Base-by-base conservation (phyloP, 2,329 filamentous ascomycete species). In the Ophiostoma quercus region DNA sequence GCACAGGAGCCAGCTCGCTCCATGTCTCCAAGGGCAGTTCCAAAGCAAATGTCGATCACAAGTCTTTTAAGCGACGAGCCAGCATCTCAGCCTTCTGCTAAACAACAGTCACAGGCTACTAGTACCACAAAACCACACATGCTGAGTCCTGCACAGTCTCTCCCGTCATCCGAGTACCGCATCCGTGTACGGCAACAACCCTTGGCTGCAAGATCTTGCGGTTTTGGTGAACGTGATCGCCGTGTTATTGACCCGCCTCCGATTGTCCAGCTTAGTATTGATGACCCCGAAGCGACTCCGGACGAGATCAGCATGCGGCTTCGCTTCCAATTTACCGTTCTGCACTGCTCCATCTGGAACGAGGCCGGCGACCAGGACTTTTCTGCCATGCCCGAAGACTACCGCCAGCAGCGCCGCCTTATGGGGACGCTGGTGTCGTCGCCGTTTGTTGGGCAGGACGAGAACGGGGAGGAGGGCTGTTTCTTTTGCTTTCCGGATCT, bases 401-500 rank as follows among this genome's bases (percentile, higher is more conserved):
- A 88, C 75, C 85, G 89, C 63, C 87, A 90, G 71, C 91, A 92
- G 72, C 86, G 91, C 65, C 84, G 91, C 34, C 81, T 95, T 57
- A 94, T 94, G 90, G 92, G 92, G 22, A 91, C 90, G 8, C 80
- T 92, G 8, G 90, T 94, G 3, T 88, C 90, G 7, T 91, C 89
- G 0, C 89, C 91, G 0, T 94, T 92, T 74, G 87, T 91, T 6
- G 91, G 90, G 8, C 84, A 86, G 69, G 92, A 95, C 76, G 91
- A 94, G 75, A 83, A 88, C 68, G 87, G 88, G 68, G 79, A 86
- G 29, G 89, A 92, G 73, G 91, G 92, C 1, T 92, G 90, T 76
- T 95, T 94, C 82, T 95, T 94, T 78, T 92, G 90, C 77, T 95
- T 95, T 76, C 90, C 91, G 0, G 92, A 95, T 76, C 82, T 95